Evolutionary conservation across 2,329 filamentous ascomycete genomes (phyloP).

Genomic region (Ophiocordyceps sinensis): DNA sequence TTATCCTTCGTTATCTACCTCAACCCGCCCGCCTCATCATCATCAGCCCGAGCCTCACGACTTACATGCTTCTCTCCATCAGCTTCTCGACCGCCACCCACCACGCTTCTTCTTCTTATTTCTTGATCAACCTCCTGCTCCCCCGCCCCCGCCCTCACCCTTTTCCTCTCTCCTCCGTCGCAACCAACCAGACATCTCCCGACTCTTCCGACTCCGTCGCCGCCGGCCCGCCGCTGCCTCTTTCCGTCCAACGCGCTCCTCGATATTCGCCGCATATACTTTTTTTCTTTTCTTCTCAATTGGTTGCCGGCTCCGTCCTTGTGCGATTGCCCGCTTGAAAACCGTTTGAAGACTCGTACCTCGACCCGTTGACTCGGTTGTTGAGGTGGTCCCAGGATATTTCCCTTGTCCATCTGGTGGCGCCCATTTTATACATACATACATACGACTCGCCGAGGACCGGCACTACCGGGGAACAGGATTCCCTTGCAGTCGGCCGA

Average conservation of each 20-base stretch:
- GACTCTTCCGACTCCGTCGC: no score
- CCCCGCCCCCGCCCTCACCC: no score
- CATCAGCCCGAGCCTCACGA: not conserved
- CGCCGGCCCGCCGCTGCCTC: not conserved
- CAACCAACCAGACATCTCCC: no score
- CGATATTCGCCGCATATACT: no score
- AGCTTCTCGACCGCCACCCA: slow-evolving; percentile 10
- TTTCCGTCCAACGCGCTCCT: not conserved
- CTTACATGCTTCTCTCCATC: not conserved
- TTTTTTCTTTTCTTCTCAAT: not conserved
- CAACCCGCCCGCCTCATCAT: slow-evolving; percentile 9
- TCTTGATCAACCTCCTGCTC: not conserved
- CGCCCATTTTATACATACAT: not conserved
- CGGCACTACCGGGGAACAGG: not conserved
- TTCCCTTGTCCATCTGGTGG: not conserved
- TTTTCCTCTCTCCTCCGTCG: not conserved
- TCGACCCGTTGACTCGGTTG: slow-evolving; percentile 39
- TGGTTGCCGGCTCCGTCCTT: no score
- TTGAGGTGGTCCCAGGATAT: slow-evolving; percentile 12
- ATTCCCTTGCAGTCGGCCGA: not conserved
- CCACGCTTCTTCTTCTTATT: slow-evolving; percentile 22
- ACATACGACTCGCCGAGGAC: not conserved
- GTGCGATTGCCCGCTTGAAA: no score
- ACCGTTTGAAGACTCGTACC: slow-evolving; percentile 2
- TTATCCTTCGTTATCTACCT: slow-evolving; percentile 10